phyloP scores from a whole-genome alignment of 108 stramenopile species.

The Asterionellopsis glacialis region DNA sequence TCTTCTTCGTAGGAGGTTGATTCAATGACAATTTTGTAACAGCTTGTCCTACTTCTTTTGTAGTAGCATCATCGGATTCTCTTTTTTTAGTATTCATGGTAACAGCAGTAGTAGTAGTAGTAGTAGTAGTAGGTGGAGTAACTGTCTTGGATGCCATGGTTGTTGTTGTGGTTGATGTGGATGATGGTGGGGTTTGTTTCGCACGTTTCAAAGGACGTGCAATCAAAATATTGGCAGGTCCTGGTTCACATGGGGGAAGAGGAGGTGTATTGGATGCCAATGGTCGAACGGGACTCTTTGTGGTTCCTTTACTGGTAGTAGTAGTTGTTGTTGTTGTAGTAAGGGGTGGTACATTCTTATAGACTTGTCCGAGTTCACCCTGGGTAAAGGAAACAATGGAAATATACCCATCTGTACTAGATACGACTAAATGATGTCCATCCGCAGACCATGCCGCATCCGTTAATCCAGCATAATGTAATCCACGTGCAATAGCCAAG shows the following conservation, averaged over 20 bases:
- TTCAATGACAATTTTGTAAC: slow-evolving; percentile 6
- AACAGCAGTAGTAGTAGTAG: background rate
- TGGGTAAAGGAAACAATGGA: slow-evolving; percentile 66
- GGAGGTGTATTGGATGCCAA: background rate
- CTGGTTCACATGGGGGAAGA: too few relatives aligned
- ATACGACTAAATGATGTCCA: slow-evolving; percentile 70
- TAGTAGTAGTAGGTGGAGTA: too few relatives aligned
- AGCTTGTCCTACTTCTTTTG: background rate
- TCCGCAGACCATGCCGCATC: slow-evolving; percentile 83
- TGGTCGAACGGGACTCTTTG: background rate
- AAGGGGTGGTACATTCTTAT: slow-evolving; percentile 5
- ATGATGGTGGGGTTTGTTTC: slow-evolving; percentile 1
- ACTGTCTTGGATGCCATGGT: background rate
- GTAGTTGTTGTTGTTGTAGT: background rate
- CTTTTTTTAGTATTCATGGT: background rate
- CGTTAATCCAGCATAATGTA: slow-evolving; percentile 85
- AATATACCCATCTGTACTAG: slow-evolving; percentile 83
- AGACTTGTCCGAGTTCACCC: slow-evolving; percentile 70
- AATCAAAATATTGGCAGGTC: too few relatives aligned
- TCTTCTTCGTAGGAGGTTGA: slow-evolving; percentile 19
- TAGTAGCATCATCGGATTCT: background rate
- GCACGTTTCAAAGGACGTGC: too few relatives aligned
- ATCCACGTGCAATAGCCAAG: slow-evolving; percentile 55
- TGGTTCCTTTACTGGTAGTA: background rate
- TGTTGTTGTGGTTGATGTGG: background rate